These are phyloP conservation scores for Hysterangium stoloniferum DNA, from an alignment of 768 basidiomycete species.

Conservation along the genomic window DNA sequence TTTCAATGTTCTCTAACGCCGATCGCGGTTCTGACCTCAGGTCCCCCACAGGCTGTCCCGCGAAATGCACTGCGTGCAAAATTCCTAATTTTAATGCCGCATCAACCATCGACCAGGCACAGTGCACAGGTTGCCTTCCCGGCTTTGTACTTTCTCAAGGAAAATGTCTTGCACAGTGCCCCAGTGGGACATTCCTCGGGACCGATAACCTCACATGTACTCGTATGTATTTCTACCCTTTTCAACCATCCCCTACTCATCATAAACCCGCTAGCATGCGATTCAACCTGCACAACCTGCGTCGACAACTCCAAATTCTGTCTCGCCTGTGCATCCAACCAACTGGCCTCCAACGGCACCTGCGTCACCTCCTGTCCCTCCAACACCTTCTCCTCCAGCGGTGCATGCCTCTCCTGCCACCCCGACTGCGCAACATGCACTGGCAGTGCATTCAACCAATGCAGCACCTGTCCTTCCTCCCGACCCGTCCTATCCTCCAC, in stretches of 20 bases:
- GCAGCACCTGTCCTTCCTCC: constrained; percentile 56
- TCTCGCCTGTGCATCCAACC: constrained; percentile 57
- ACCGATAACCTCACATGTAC: constrained; percentile 71
- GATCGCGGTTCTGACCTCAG: constrained; percentile 7
- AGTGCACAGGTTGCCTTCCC: constrained; percentile 74
- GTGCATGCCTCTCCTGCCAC: constrained; percentile 69
- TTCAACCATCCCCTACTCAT: background rate
- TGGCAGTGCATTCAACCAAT: constrained; percentile 72
- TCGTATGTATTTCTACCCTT: constrained; percentile 37
- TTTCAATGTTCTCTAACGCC: background rate
- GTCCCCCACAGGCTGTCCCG: constrained; percentile 56
- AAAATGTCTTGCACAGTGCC: constrained; percentile 62
- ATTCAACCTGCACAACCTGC: constrained; percentile 69
- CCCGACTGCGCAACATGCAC: constrained; percentile 81
- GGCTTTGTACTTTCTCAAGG: constrained; percentile 69
- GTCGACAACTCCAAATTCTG: constrained; percentile 61
- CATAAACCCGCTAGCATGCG: constrained; percentile 42
- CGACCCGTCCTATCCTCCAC: constrained; percentile 60
- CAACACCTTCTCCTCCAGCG: constrained; percentile 56
- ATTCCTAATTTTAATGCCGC: constrained; percentile 64
- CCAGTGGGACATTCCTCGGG: constrained; percentile 63
- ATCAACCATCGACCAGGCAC: constrained; percentile 55
- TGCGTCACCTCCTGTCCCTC: constrained; percentile 73
- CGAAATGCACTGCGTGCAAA: constrained; percentile 72
- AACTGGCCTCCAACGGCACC: constrained; percentile 62